phyloP scores from a whole-genome alignment of 768 basidiomycete species.

The Leccinum subgranulosum region DNA sequence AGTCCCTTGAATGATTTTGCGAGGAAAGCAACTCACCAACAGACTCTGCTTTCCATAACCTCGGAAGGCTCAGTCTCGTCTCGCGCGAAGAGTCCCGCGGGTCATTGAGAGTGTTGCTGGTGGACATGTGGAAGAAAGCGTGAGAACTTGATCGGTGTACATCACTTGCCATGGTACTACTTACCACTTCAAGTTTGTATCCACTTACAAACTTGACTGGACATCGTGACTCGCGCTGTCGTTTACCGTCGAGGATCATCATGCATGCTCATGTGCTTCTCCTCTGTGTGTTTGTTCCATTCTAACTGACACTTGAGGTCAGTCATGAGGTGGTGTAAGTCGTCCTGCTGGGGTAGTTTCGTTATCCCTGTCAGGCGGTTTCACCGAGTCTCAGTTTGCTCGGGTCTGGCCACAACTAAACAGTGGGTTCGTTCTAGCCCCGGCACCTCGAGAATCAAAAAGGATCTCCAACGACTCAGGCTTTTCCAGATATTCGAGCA shows the following conservation, averaged over 20 bases:
- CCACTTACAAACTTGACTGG: too few relatives aligned
- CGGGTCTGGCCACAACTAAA: neutral
- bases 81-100: constrained; percentile 67
- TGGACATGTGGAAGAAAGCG: constrained; percentile 27
- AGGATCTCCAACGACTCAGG: neutral
- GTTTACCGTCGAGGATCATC: too few relatives aligned
- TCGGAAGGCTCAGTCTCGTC: constrained; percentile 53
- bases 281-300: too few relatives aligned
- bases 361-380: too few relatives aligned
- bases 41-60: constrained; percentile 59
- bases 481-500: neutral
- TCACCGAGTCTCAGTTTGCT: neutral
- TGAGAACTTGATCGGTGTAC: neutral
- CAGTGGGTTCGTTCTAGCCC: neutral
- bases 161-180: too few relatives aligned
- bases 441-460: neutral
- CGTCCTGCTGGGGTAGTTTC: too few relatives aligned
- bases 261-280: too few relatives aligned
- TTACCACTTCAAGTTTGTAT: too few relatives aligned
- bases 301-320: too few relatives aligned
- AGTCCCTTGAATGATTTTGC: neutral
- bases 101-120: constrained; percentile 40
- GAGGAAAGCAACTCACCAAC: constrained; percentile 35
- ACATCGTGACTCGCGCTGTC: too few relatives aligned
- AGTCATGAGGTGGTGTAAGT: too few relatives aligned